Evolutionary conservation across 257 asterid species (phyloP).

Genomic region (Knoxia roxburghii): DNA sequence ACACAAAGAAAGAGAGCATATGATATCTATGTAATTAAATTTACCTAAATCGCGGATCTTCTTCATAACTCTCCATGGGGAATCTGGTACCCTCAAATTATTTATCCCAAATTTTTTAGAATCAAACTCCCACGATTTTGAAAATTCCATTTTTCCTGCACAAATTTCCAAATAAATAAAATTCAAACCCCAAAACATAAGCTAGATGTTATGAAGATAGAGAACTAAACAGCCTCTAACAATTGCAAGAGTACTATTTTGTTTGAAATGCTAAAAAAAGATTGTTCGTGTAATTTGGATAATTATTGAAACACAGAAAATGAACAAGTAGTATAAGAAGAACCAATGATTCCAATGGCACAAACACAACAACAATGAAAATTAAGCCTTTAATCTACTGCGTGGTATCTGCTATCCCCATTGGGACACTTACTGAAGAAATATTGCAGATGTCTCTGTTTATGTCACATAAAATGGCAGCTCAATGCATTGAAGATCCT

Average conservation of each 20-base stretch:
- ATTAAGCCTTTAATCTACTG: too few relatives aligned
- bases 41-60: slow-evolving; percentile 55
- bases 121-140: slow-evolving; percentile 66
- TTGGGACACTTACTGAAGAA: too few relatives aligned
- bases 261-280: too few relatives aligned
- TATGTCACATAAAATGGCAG: too few relatives aligned
- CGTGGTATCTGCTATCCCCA: too few relatives aligned
- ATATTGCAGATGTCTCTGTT: too few relatives aligned
- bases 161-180: slow-evolving; percentile 14
- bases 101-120: slow-evolving; percentile 54
- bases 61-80: slow-evolving; percentile 53
- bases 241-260: background rate
- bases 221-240: background rate
- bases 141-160: slow-evolving; percentile 39
- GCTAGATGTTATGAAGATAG: background rate
- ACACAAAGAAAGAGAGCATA: background rate
- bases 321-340: background rate
- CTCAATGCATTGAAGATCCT: too few relatives aligned
- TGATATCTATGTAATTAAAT: background rate
- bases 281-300: too few relatives aligned
- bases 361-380: background rate
- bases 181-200: slow-evolving; percentile 20
- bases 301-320: background rate
- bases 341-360: background rate
- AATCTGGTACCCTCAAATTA: slow-evolving; percentile 43